Base-by-base conservation (phyloP, 2,329 filamentous ascomycete genomes). In the Curvularia verruculosa region DNA sequence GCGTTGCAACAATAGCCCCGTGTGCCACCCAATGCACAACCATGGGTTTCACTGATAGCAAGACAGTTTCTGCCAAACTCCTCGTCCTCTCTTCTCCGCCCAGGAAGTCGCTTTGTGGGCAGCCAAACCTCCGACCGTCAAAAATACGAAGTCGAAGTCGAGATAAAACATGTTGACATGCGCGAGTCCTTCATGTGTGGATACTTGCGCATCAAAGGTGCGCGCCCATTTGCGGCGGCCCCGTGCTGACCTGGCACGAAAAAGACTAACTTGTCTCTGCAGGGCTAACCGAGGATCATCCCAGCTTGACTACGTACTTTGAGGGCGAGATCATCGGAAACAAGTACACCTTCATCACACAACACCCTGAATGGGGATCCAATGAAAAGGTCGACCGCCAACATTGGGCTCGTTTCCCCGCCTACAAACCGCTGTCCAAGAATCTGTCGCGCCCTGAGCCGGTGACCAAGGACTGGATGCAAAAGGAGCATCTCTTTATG, bases 281-380 rank as follows among this genome's bases (percentile, higher is more conserved):
- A 97, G 93, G 93, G 50, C 82, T 99, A 15, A 98, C 95, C 0
- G 90, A 96, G 73, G 93, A 97, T 77, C 94, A 98, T 75, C 94
- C 94, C 12, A 97, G 93, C n/a, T 82, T 99, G 49, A 98, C 94
- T 8, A 99, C 95, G 1, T 99, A 96, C 75, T 99, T 99, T 70
- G 94, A 98, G 78, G 93, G 94, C 75, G 95, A 99, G 78, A 96
- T 99, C 52, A 97, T 99, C 64, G 95, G 95, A 47, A 89, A 88
- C 55, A 96, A 96, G 74, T 93, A 98, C 79, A 89, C 87, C n/a
- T 99, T 99, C 80, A 85, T 89, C 61, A 99, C 95, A 36, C 87
- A 90, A 63, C 91, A 97, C 75, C 86, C 91, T 55, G 87, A 87
- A 68, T 99, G 95, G 95, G 95, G 94, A 51, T 94, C 92, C 45